Evolutionary conservation across 202 grass and related monocot genomes (phyloP).

Genomic region (Bolboschoenoplectus hybrid): DNA sequence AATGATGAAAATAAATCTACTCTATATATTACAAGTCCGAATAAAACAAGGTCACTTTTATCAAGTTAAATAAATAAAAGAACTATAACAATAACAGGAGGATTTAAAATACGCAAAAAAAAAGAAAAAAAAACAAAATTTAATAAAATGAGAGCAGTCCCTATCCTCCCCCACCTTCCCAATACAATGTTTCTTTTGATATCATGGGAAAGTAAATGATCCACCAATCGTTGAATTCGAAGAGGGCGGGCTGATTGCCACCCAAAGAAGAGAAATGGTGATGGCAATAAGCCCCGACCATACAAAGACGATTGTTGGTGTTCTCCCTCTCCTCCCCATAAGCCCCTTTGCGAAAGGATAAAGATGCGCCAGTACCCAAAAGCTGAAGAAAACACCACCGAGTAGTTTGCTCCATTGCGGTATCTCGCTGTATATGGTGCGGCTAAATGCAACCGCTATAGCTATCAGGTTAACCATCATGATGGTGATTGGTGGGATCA

Average conservation of each 20-base stretch:
- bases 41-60: slow-evolving; percentile 21
- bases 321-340: slow-evolving; percentile 78
- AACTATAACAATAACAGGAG: slow-evolving; percentile 33
- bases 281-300: slow-evolving; percentile 92
- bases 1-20: neutral
- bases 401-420: slow-evolving; percentile 95
- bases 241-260: slow-evolving; percentile 77
- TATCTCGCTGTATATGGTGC: slow-evolving; percentile 83
- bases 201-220: slow-evolving; percentile 89
- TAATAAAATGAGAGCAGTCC: neutral
- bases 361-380: slow-evolving; percentile 91
- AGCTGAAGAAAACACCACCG: slow-evolving; percentile 95
- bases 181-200: neutral
- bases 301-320: slow-evolving; percentile 91
- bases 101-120: neutral
- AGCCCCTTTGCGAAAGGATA: slow-evolving; percentile 95
- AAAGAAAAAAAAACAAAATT: slow-evolving; percentile 1
- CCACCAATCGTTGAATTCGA: slow-evolving; percentile 73
- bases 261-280: slow-evolving; percentile 96
- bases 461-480: slow-evolving; percentile 98
- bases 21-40: slow-evolving; percentile 31
- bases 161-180: neutral
- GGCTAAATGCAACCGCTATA: slow-evolving; percentile 77
- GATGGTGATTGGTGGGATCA: slow-evolving; percentile 92
- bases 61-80: slow-evolving; percentile 40